Evolutionary conservation across 1,284 basidiomycete species (phyloP).

Genomic region (Moniliella sp.): DNA sequence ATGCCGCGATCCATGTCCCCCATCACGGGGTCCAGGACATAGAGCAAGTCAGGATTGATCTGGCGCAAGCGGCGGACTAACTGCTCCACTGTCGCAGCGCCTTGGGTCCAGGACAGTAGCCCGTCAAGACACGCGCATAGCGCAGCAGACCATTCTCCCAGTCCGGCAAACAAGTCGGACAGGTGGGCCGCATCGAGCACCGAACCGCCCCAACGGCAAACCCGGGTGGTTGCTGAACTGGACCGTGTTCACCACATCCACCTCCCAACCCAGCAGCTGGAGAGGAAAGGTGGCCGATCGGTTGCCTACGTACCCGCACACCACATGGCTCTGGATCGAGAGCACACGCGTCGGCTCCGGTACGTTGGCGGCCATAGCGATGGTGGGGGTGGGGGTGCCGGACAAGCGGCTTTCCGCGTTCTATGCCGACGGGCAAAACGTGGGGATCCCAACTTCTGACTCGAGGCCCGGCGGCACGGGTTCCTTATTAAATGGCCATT

Average conservation of each 20-base stretch:
- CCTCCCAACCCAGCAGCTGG: slow-evolving; percentile 81
- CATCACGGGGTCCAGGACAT: slow-evolving; percentile 53
- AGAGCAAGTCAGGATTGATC: slow-evolving; percentile 46
- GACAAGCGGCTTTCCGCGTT: no score
- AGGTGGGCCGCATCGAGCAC: slow-evolving; percentile 35
- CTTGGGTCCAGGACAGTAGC: slow-evolving; percentile 70
- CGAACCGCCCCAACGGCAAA: slow-evolving; percentile 37
- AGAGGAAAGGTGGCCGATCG: slow-evolving; percentile 75
- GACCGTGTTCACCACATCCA: slow-evolving; percentile 87
- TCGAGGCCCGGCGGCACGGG: no score
- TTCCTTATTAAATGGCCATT: no score
- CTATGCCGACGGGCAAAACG: no score
- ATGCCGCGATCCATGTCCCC: slow-evolving; percentile 38
- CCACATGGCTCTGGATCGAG: slow-evolving; percentile 71
- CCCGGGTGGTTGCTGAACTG: slow-evolving; percentile 75
- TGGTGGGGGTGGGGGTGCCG: no score
- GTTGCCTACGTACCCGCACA: slow-evolving; percentile 77
- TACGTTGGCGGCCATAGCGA: not conserved
- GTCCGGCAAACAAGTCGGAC: slow-evolving; percentile 28
- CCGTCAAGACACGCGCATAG: slow-evolving; percentile 34
- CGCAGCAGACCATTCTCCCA: slow-evolving; percentile 18
- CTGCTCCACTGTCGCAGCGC: slow-evolving; percentile 49
- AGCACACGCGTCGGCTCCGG: slow-evolving; percentile 25
- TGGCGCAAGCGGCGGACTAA: slow-evolving; percentile 46
- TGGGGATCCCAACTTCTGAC: no score